Evolutionary conservation across 768 basidiomycete genomes (phyloP), one percentile per base, ranked within the genome.

Genomic region (Rhizopogon roseolus): DNA sequence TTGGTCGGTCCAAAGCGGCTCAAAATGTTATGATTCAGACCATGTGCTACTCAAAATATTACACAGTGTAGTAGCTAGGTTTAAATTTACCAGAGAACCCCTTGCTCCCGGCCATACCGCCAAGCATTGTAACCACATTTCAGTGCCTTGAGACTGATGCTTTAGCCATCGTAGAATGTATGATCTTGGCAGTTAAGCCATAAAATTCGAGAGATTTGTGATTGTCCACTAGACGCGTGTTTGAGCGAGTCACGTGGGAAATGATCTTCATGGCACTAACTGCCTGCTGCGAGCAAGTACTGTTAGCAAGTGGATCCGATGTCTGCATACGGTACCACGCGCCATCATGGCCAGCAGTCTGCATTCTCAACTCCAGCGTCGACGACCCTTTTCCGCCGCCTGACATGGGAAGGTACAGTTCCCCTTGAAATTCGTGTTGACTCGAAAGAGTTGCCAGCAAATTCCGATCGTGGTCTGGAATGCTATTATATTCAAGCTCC

Each of bases 401-500:
- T 98, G 42, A 85, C 87, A 59, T 96, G 94, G 91, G 91, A 93
- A 64, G 90, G 92, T 8, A 88, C 90, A 0, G 85, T 97, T 16
- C 90, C 93, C 16, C 75, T 98, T 45, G 89, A 93, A 74, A 83
- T 97, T 64, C 86, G 88, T 56, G 85, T 96, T 58, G 91, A 92
- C 69, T 80, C 89, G 40, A 90, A 90, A 64, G 92, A 93, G 66
- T 82, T 94, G 8, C 92, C 93, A 32, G 88, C 92, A 41, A 91
- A 90, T 68, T 90, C 88, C 54, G 90, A 96, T 75, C 84, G 91
- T 52, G 88, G 86, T 19, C 80, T 93, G 37, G 93, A 96, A 70
- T 88, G 85, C 65, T 96, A 94, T 72, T 97, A 86, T 71, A 75
- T 92, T 50, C 90, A 92, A 69, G 95, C 91, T 6, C 90, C 95